These are phyloP conservation scores for Mucor plumbeus DNA, from an alignment of 371 early-diverging fungal species.

Conservation along the genomic window DNA sequence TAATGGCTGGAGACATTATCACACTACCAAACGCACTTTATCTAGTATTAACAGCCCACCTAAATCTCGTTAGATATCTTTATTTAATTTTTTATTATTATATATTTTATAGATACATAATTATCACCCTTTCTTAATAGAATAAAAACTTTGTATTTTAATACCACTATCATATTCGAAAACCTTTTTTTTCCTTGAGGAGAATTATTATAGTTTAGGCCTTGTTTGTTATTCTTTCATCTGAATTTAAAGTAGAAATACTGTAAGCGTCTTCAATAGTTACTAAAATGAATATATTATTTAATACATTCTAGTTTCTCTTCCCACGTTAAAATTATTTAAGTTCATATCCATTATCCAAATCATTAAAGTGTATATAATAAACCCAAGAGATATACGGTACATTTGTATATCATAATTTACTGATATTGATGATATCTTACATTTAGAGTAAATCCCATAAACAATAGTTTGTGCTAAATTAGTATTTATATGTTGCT, in stretches of 20 bases:
- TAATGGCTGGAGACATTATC: constrained; percentile 51
- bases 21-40: constrained; percentile 7
- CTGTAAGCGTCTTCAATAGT: too few species aligned
- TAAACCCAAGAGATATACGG: too few species aligned
- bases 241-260: not conserved
- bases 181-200: not conserved
- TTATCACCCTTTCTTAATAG: too few species aligned
- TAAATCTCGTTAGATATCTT: too few species aligned
- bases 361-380: too few species aligned
- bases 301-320: not conserved
- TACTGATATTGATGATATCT: too few species aligned
- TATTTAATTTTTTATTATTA: not conserved
- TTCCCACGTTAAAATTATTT: not conserved
- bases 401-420: too few species aligned
- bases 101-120: not conserved
- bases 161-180: not conserved
- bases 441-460: too few species aligned
- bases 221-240: not conserved
- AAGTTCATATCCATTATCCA: not conserved
- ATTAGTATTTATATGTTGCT: too few species aligned
- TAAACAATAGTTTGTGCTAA: too few species aligned
- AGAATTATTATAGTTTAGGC: not conserved
- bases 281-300: too few species aligned
- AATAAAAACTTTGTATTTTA: constrained; percentile 4
- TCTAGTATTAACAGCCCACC: not conserved